Conservation (phyloP, 208 protist genomes). For the Acanthamoeba polyphaga region DNA sequence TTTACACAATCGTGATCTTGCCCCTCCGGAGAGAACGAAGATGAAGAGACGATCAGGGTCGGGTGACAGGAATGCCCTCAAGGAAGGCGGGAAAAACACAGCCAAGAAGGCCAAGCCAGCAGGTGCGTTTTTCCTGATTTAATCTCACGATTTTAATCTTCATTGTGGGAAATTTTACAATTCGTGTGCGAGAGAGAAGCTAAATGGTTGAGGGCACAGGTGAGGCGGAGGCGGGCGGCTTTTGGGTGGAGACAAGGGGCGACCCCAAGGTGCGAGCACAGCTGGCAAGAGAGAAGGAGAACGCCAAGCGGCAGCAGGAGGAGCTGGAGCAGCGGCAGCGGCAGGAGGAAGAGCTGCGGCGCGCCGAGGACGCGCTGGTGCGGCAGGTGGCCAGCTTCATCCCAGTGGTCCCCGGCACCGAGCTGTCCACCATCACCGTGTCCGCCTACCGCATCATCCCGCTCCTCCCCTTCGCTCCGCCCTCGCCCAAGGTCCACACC, state of each 20-base stretch:
- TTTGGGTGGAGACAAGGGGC: neutral
- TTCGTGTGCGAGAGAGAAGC: no score
- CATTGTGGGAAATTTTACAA: no score
- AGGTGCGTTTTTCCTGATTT: neutral
- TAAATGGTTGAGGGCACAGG: no score
- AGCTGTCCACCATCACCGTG: neutral
- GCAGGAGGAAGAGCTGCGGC: neutral
- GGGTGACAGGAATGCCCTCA: neutral
- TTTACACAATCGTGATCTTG: neutral
- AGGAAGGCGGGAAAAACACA: neutral
- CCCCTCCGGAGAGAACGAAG: neutral
- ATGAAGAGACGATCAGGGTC: neutral
- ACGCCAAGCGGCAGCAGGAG: neutral
- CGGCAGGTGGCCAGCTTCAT: neutral
- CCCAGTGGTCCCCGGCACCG: neutral
- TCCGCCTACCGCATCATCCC: neutral
- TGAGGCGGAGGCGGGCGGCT: neutral
- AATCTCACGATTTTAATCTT: no score
- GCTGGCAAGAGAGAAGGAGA: neutral
- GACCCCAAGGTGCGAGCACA: neutral
- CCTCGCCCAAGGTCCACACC: neutral
- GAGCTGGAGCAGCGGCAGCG: neutral
- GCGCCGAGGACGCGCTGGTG: neutral
- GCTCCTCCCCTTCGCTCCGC: constrained; percentile 13
- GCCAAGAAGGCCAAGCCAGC: neutral